phyloP scores from a whole-genome alignment of 2,329 filamentous ascomycete species.

The Scedosporium boydii region DNA sequence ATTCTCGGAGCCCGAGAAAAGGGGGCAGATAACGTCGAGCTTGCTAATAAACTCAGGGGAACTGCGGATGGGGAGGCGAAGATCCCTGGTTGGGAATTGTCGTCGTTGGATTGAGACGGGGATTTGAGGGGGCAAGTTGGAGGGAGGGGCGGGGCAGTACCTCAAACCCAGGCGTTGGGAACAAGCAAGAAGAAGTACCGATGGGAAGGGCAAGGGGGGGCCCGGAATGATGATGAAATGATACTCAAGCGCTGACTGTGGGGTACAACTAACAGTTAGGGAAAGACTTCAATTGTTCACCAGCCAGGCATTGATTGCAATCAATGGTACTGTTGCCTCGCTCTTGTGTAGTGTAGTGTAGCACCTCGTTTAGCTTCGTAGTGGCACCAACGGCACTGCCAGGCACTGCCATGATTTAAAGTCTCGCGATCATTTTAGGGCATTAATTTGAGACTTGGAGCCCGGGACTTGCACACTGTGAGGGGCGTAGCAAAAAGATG shows the following conservation, averaged over 20 bases:
- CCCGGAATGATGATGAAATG: not conserved
- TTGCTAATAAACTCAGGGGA: slow-evolving; percentile 1
- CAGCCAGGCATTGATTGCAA: too few relatives aligned
- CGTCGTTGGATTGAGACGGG: not conserved
- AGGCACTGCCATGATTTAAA: too few relatives aligned
- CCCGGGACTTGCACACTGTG: too few relatives aligned
- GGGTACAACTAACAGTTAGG: not conserved
- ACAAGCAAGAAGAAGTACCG: not conserved
- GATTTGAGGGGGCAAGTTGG: not conserved
- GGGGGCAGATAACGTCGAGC: not conserved
- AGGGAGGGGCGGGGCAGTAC: not conserved
- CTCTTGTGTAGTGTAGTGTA: too few relatives aligned
- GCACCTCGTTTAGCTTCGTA: too few relatives aligned
- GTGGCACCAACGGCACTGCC: too few relatives aligned
- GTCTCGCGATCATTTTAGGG: too few relatives aligned
- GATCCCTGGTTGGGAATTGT: not conserved
- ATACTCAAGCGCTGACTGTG: not conserved
- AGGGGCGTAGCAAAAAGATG: too few relatives aligned
- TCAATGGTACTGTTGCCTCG: too few relatives aligned
- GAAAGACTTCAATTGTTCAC: too few relatives aligned
- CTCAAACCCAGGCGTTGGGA: not conserved
- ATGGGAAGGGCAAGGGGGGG: not conserved
- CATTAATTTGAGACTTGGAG: too few relatives aligned
- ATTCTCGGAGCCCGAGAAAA: not conserved
- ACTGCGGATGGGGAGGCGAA: not conserved